phyloP scores from a whole-genome alignment of 345 rosid genomes.

The Melastoma malabathricum region DNA sequence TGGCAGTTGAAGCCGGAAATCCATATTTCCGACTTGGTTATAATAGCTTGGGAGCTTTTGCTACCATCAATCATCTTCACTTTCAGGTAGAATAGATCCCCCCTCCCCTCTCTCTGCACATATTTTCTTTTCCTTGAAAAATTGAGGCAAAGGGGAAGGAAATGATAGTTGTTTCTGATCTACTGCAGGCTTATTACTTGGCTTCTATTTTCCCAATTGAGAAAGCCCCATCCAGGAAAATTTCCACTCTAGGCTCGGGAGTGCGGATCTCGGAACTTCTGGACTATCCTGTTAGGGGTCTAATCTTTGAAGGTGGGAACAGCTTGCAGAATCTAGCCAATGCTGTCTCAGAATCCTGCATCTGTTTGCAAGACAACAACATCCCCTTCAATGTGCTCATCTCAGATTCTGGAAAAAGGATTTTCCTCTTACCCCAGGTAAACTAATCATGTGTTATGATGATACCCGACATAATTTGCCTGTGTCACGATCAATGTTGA shows the following conservation, averaged over 20 bases:
- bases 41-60: conserved; percentile 98
- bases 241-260: conserved; percentile 26
- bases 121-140: too few species aligned
- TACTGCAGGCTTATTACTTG: conserved; percentile 66
- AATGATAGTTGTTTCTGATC: neutral
- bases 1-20: conserved; percentile 75
- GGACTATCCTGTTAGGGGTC: conserved; percentile 79
- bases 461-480: conserved; percentile 8
- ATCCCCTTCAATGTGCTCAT: conserved; percentile 83
- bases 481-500: neutral
- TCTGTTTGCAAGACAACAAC: conserved; percentile 86
- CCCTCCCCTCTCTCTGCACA: too few species aligned
- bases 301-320: conserved; percentile 71
- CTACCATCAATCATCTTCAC: conserved; percentile 96
- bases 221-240: conserved; percentile 57
- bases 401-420: conserved; percentile 60
- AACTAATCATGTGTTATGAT: neutral
- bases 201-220: conserved; percentile 73
- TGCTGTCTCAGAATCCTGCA: conserved; percentile 54
- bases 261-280: conserved; percentile 56
- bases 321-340: conserved; percentile 38
- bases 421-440: conserved; percentile 91
- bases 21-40: conserved; percentile 84
- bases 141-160: too few species aligned
- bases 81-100: conserved; percentile 49